phyloP scores from a whole-genome alignment of 257 asterid genomes.

The Eucommia ulmoides region DNA sequence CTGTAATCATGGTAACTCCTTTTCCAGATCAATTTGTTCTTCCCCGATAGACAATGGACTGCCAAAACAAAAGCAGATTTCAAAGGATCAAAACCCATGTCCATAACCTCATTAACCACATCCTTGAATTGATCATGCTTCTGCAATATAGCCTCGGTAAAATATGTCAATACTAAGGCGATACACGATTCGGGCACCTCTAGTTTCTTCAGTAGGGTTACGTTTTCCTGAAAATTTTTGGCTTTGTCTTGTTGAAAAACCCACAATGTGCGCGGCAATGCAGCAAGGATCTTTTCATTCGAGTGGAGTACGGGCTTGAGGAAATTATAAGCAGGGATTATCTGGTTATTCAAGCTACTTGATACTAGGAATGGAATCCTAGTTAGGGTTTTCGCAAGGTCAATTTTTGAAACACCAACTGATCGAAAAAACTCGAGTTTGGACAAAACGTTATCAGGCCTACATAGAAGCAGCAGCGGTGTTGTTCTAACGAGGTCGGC shows the following conservation, averaged over 20 bases:
- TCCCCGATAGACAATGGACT: slow-evolving; percentile 7
- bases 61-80: slow-evolving; percentile 7
- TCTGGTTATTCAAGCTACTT: slow-evolving; percentile 9
- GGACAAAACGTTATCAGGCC: slow-evolving; percentile 12
- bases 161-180: neutral
- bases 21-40: slow-evolving; percentile 3
- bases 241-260: neutral
- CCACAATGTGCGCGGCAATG: neutral
- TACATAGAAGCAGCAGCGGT: slow-evolving; percentile 6
- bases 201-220: slow-evolving; percentile 8
- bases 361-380: neutral
- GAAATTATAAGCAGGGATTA: slow-evolving; percentile 9
- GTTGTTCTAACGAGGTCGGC: neutral
- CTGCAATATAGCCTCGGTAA: neutral
- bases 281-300: neutral
- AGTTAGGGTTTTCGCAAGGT: neutral
- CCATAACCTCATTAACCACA: slow-evolving; percentile 4
- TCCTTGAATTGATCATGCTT: slow-evolving; percentile 1
- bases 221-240: slow-evolving; percentile 1
- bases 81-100: slow-evolving; percentile 18
- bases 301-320: slow-evolving; percentile 4
- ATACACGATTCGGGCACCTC: slow-evolving; percentile 10
- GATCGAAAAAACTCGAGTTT: slow-evolving; percentile 18
- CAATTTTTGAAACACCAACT: slow-evolving; percentile 8
- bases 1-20: slow-evolving; percentile 6